Conservation (phyloP, 2,329 filamentous ascomycete genomes). For the Trichoderma sp. region DNA sequence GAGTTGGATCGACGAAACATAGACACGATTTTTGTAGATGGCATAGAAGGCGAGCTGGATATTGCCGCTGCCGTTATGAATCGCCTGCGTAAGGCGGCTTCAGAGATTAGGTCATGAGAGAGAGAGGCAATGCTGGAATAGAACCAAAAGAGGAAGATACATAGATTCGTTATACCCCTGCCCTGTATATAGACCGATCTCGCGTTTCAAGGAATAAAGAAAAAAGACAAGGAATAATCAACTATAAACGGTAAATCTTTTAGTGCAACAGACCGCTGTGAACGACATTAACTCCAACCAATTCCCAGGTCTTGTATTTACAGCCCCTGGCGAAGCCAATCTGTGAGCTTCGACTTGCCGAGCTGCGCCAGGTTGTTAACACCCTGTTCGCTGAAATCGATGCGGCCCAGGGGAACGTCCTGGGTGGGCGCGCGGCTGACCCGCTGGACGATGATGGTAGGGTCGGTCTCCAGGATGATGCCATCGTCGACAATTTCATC, state of each 20-base stretch:
- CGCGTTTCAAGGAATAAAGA: conserved; percentile 14
- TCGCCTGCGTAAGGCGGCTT: conserved; percentile 73
- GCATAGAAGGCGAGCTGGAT: conserved; percentile 74
- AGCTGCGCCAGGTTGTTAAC: conserved; percentile 92
- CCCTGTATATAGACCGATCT: conserved; percentile 17
- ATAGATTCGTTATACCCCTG: conserved; percentile 22
- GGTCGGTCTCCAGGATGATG: conserved; percentile 95
- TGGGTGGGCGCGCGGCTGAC: conserved; percentile 90
- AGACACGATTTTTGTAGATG: conserved; percentile 86
- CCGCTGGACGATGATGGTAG: conserved; percentile 85
- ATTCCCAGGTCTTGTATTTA: conserved; percentile 37
- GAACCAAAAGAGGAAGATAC: conserved; percentile 23
- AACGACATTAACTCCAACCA: conserved; percentile 17
- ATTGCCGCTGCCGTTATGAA: conserved; percentile 88
- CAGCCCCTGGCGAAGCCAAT: conserved; percentile 83
- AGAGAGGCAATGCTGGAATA: conserved; percentile 26
- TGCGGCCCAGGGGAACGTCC: conserved; percentile 87
- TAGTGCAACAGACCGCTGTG: conserved; percentile 12
- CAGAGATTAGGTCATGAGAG: conserved; percentile 52
- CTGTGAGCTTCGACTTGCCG: conserved; percentile 85
- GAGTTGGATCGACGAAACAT: conserved; percentile 78
- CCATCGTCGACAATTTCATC: conserved; percentile 96
- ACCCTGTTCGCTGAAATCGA: conserved; percentile 93
- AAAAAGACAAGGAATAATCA: conserved; percentile 2
- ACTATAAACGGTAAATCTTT: neutral